Conservation (phyloP, 2,329 filamentous ascomycete species). For the Ceratocystis eucalypticola region DNA sequence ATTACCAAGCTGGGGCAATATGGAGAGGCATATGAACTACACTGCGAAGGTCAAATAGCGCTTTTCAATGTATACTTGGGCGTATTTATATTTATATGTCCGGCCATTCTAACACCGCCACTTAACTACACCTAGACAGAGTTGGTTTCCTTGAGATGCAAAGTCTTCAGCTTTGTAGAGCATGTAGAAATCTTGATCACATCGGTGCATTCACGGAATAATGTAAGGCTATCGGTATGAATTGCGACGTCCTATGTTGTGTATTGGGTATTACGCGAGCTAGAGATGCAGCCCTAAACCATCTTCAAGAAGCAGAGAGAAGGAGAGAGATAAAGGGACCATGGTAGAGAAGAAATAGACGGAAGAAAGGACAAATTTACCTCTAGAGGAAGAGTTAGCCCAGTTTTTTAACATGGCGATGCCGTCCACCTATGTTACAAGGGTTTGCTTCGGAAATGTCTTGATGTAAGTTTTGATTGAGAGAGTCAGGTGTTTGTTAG, state of each 20-base stretch:
- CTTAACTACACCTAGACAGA: too few species aligned
- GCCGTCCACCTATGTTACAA: background rate
- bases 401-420: background rate
- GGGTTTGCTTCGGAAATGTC: background rate
- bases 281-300: background rate
- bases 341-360: background rate
- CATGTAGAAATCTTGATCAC: background rate
- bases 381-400: background rate
- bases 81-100: background rate
- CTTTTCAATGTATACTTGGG: background rate
- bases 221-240: background rate
- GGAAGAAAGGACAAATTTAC: background rate
- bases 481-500: background rate
- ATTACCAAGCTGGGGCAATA: constrained; percentile 32
- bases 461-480: background rate
- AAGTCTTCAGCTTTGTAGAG: too few species aligned
- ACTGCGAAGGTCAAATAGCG: background rate
- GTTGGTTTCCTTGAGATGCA: too few species aligned
- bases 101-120: too few species aligned
- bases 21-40: constrained; percentile 31
- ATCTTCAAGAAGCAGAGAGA: background rate
- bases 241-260: background rate
- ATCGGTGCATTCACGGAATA: background rate
- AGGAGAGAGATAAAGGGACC: background rate
- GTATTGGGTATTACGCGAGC: constrained; percentile 1